Conservation (phyloP, 345 rosid species). For the Eucalyptus fibrosa region DNA sequence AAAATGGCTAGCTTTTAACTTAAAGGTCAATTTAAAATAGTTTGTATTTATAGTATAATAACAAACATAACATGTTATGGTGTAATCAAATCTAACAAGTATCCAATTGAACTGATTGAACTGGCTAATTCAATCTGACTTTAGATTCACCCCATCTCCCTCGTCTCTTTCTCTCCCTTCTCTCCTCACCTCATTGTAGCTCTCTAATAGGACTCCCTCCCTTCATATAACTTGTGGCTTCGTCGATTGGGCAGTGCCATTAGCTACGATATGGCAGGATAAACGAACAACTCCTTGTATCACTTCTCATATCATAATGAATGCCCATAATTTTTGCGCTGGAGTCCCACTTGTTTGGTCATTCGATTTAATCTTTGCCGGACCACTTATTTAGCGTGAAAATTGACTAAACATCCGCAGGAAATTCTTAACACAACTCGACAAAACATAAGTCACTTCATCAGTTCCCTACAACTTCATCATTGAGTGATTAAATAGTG, state of each 20-base stretch:
- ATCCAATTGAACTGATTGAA: neutral
- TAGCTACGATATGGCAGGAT: neutral
- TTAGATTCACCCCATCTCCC: neutral
- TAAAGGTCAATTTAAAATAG: neutral
- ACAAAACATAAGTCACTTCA: neutral
- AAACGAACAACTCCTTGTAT: neutral
- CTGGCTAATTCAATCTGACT: neutral
- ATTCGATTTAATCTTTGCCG: neutral
- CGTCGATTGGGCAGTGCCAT: neutral
- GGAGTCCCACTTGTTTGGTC: neutral
- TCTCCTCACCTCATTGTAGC: neutral
- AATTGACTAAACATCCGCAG: neutral
- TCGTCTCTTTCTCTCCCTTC: neutral
- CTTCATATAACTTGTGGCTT: neutral
- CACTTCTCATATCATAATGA: neutral
- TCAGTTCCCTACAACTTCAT: neutral
- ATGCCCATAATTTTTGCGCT: neutral
- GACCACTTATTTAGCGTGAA: neutral
- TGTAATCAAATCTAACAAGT: neutral
- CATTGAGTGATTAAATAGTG: neutral
- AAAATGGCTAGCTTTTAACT: neutral
- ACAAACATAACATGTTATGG: neutral
- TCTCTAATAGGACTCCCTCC: neutral
- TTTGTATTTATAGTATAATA: neutral
- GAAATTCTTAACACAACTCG: neutral